Conservation (phyloP, 2,329 filamentous ascomycete genomes). For the Pyrenophora seminiperda region DNA sequence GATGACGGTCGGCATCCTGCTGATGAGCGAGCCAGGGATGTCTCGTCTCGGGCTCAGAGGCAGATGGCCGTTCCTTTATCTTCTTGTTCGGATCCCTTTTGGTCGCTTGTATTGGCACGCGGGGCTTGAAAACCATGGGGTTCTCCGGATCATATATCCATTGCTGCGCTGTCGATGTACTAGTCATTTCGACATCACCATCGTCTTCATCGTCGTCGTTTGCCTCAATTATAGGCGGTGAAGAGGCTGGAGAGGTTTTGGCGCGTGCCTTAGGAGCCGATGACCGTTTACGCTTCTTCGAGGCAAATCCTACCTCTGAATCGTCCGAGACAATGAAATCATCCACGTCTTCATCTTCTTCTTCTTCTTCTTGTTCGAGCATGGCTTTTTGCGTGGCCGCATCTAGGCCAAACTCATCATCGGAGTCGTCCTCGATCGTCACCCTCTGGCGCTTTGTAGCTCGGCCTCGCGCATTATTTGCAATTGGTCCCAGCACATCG, state of each 20-base stretch:
- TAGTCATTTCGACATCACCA: conserved; percentile 60
- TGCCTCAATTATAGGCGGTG: conserved; percentile 43
- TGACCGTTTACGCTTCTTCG: conserved; percentile 73
- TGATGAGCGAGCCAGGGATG: conserved; percentile 91
- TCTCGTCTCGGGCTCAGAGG: conserved; percentile 80
- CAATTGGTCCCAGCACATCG: conserved; percentile 66
- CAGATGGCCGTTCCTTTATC: conserved; percentile 70
- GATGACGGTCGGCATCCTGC: conserved; percentile 80
- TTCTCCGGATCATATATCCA: conserved; percentile 77
- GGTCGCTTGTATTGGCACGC: conserved; percentile 41
- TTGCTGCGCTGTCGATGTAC: conserved; percentile 75
- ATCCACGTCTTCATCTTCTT: conserved; percentile 78
- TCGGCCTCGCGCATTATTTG: conserved; percentile 52
- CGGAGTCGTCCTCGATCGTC: conserved; percentile 65
- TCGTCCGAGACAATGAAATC: conserved; percentile 90
- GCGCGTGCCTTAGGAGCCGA: conserved; percentile 66
- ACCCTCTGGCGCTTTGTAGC: conserved; percentile 65
- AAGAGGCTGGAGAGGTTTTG: conserved; percentile 57
- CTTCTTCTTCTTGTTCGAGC: conserved; percentile 67
- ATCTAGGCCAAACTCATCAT: conserved; percentile 70
- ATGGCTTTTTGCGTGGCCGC: conserved; percentile 61
- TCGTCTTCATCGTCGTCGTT: conserved; percentile 60
- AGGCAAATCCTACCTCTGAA: conserved; percentile 68
- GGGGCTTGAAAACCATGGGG: conserved; percentile 56
- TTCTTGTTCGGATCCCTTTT: conserved; percentile 41